Evolutionary conservation across 441 rosid species (phyloP), one percentile per base, ranked within the genome.

Genomic region (Euphorbia celastroides): DNA sequence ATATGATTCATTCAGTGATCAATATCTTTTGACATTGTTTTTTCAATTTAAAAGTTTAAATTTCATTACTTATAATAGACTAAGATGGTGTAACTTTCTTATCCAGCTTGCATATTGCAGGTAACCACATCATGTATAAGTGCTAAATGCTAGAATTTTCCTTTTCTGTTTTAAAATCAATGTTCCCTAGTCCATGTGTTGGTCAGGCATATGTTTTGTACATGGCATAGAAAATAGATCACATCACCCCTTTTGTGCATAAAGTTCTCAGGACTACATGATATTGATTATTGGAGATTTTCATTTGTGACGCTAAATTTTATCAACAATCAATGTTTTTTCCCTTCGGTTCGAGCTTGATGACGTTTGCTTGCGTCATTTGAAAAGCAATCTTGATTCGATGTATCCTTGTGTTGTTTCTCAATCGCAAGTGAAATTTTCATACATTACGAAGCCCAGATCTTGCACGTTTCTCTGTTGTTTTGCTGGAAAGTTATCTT

Each of bases 191-290:
- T 8, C 10, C 50, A 5, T 57, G 64, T 57, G 46, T 46, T 64
- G 62, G 30, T 31, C 9, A 28, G 51, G 11, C 31, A 17, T 34
- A 32, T n/a, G 20, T 26, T 42, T 32, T 55, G 26, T 57, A 32
- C 62, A 26, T 13, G 20, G 60, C 65, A 68, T 25, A 8, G 58
- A 46, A 19, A 67, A 48, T 2, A n/a, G 46, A 59, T 50, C 13
- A 52, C 16, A n/a, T 38, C 9, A 26, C 34, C 25, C 34, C 69
- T 66, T 66, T 27, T 54, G 34, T 16, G 10, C 26, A 27, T 52
- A 34, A 65, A 17, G 51, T 25, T 22, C 22, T 46, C 5, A 36
- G 36, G 52, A 34, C 10, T 54, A 7, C 48, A 54, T 27, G 17
- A 34, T 19, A 31, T 31, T 52, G 34, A 5, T 8, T 11, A 27